Evolutionary conservation across 331 rosid genomes (phyloP).

Genomic region (Spiraea crenata): DNA sequence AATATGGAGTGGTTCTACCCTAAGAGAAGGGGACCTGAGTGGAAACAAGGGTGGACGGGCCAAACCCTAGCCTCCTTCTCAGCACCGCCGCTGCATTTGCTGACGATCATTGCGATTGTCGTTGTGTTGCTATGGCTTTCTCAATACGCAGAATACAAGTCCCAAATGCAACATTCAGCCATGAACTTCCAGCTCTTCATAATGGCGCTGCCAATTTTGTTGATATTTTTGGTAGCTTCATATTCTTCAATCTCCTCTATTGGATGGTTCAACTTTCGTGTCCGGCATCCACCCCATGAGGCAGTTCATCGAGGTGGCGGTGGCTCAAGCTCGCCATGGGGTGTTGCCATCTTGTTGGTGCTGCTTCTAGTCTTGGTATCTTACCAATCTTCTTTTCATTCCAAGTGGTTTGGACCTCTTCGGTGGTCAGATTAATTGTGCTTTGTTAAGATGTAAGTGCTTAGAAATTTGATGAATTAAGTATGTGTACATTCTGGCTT

Average conservation of each 20-base stretch:
- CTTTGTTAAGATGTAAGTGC: neutral
- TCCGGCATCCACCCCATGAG: conserved; percentile 10
- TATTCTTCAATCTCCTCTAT: conserved; percentile 39
- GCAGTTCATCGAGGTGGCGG: conserved; percentile 19
- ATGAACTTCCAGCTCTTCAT: conserved; percentile 49
- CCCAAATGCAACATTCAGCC: conserved; percentile 38
- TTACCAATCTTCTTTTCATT: conserved; percentile 46
- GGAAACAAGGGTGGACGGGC: conserved; percentile 56
- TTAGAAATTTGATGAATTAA: neutral
- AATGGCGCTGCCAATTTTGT: conserved; percentile 45
- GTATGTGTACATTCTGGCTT: no score
- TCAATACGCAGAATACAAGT: conserved; percentile 38
- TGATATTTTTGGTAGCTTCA: conserved; percentile 44
- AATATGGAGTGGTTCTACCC: conserved; percentile 59
- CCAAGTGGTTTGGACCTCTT: conserved; percentile 50
- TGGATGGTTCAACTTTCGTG: conserved; percentile 33
- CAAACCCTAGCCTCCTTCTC: conserved; percentile 51
- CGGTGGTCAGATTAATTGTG: conserved; percentile 26
- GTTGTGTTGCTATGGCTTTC: conserved; percentile 60
- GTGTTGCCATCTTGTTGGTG: conserved; percentile 37
- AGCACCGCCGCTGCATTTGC: conserved; percentile 55
- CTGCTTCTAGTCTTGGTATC: conserved; percentile 48
- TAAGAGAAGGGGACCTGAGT: conserved; percentile 61
- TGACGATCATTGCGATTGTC: conserved; percentile 64
- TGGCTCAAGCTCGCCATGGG: conserved; percentile 36